Base-by-base conservation (phyloP, 1,284 basidiomycete species). In the Ustilago cynodontis region DNA sequence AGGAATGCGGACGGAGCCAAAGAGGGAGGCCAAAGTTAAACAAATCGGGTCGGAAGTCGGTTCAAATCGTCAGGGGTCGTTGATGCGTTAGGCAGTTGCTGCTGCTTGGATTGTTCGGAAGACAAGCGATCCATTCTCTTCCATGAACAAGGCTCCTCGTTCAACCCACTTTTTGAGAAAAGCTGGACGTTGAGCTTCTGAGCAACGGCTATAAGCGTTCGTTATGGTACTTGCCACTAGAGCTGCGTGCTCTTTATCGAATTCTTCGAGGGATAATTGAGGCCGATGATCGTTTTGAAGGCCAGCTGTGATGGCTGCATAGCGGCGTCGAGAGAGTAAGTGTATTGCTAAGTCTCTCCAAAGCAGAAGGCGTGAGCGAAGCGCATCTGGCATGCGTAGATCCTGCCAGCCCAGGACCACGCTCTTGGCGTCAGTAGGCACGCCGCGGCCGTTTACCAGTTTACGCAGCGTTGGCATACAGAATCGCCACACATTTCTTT, bases 361-460 rank as follows among this genome's bases (percentile, higher is more conserved):
- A 2, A 52, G 51, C 4, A 52, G 28, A 22, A 52, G 51, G 5
- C 51, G 51, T 2, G 29, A 33, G 6, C 31, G 29, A 11, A 52
- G 51, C 9, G 29, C 51, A 16, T 52, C 31, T 11, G 51, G 51
- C 29, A 52, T 52, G 13, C 16, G 28, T 11, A 52, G 31, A 22
- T 52, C 51, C 9, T 31, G 51, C 51, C 51, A 52, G 3, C 51
- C 51, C 20, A 52, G 51, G 22, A 52, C 26, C 10, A 52, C n/a
- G 51, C 51, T 35, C 51, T 35, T 31, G 5, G 31, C 29, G 20
- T 52, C 51, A 10, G 22, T 13, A 10, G 51, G 51, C 3, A 52
- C 51, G 20, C 31, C 51, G 18, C 29, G 28, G 6, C 31, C 31
- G 26, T 14, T 52, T 29, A 52, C 51, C 29, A 39, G 4, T 39